Evolutionary conservation across 176 grass and related monocot species (phyloP).

Genomic region (Saccharum spontaneum): DNA sequence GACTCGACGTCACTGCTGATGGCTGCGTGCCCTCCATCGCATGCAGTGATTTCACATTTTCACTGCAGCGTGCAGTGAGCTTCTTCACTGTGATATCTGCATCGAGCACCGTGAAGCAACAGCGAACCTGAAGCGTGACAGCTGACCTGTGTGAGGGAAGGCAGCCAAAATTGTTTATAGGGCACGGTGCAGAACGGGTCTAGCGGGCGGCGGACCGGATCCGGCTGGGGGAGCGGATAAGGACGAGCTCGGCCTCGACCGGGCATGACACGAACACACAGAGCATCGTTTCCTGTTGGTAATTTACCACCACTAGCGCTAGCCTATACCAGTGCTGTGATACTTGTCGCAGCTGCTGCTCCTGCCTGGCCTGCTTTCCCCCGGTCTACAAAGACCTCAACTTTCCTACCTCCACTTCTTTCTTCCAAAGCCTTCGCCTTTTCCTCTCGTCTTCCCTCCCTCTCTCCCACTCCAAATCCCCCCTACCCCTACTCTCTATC

Average conservation of each 20-base stretch:
- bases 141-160: background rate
- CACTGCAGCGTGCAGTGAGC: background rate
- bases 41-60: background rate
- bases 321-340: constrained; percentile 18
- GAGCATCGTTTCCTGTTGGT: constrained; percentile 17
- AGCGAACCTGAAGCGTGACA: constrained; percentile 8
- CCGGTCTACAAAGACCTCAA: constrained; percentile 51
- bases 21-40: constrained; percentile 1
- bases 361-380: background rate
- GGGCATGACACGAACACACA: constrained; percentile 31
- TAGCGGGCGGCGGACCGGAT: constrained; percentile 16
- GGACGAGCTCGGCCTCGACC: constrained; percentile 20
- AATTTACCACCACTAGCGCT: constrained; percentile 15
- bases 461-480: background rate
- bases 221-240: constrained; percentile 42
- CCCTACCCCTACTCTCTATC: background rate
- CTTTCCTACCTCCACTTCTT: constrained; percentile 36
- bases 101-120: background rate
- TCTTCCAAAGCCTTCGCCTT: constrained; percentile 15
- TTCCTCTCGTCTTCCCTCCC: background rate
- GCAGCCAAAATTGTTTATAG: background rate
- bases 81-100: background rate
- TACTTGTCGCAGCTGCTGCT: constrained; percentile 23
- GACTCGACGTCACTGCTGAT: constrained; percentile 26
- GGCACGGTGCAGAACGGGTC: background rate